These are phyloP conservation scores for Cladosporium oxysporum DNA, from an alignment of 2,329 filamentous ascomycete species.

Conservation along the genomic window DNA sequence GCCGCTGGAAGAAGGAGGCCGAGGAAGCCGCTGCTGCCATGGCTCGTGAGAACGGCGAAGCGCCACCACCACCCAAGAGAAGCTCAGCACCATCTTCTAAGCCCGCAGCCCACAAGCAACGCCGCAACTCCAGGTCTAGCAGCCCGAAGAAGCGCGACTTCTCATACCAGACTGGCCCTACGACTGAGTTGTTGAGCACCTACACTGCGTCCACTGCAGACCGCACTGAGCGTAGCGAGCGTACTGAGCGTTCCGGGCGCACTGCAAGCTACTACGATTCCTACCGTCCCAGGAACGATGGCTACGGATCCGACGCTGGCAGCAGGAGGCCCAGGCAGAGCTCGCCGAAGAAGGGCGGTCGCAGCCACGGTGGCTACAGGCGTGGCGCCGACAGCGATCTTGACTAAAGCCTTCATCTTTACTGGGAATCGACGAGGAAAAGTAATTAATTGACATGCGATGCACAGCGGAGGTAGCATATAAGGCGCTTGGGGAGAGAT, in stretches of 20 bases:
- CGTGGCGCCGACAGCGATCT: conserved; percentile 33
- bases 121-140: conserved; percentile 32
- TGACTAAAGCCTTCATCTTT: conserved; percentile 22
- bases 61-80: conserved; percentile 26
- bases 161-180: conserved; percentile 36
- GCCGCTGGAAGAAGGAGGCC: conserved; percentile 43
- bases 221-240: conserved; percentile 21
- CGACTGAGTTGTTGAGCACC: conserved; percentile 37
- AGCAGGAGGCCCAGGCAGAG: conserved; percentile 37
- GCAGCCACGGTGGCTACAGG: conserved; percentile 34
- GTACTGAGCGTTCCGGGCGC: not conserved
- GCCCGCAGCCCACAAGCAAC: conserved; percentile 31
- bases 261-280: conserved; percentile 40
- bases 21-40: conserved; percentile 41
- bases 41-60: conserved; percentile 35
- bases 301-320: conserved; percentile 27
- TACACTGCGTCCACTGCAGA: conserved; percentile 41
- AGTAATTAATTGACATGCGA: conserved; percentile 2
- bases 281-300: conserved; percentile 31
- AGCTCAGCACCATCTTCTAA: conserved; percentile 33
- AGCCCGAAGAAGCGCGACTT: conserved; percentile 40
- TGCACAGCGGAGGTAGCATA: not conserved
- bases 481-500: conserved; percentile 12
- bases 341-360: conserved; percentile 30
- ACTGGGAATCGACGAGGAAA: not conserved